phyloP scores from a whole-genome alignment of 176 grass and related monocot species.

The Neostapfia colusana region DNA sequence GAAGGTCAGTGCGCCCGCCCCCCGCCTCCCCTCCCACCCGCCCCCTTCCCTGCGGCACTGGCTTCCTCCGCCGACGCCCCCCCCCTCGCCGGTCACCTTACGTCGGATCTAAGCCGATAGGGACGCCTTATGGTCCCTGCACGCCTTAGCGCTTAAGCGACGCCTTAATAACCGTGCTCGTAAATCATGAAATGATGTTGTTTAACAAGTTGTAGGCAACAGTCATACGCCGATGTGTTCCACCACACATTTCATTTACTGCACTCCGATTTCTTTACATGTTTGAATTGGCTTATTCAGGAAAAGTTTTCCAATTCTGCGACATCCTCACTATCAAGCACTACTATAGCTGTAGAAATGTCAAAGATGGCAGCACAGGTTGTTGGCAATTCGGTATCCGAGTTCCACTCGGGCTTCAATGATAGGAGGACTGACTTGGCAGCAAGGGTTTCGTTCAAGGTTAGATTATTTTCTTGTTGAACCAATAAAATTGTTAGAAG shows the following conservation, averaged over 20 bases:
- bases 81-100: too few species aligned
- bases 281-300: slow-evolving; percentile 34
- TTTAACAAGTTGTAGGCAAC: neutral
- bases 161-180: too few species aligned
- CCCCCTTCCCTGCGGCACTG: too few species aligned
- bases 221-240: neutral
- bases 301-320: slow-evolving; percentile 65
- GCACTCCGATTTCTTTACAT: neutral
- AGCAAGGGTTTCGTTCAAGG: slow-evolving; percentile 84
- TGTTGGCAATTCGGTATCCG: slow-evolving; percentile 60
- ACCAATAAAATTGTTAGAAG: neutral
- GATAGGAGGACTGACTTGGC: slow-evolving; percentile 58
- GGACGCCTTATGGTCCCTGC: too few species aligned
- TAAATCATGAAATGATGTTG: neutral
- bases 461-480: slow-evolving; percentile 14
- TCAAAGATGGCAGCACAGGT: slow-evolving; percentile 45
- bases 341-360: slow-evolving; percentile 51
- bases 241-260: neutral
- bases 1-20: too few species aligned
- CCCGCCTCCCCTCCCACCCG: too few species aligned
- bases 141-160: too few species aligned
- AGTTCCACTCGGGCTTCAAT: slow-evolving; percentile 72
- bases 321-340: slow-evolving; percentile 49
- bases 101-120: too few species aligned
- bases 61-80: too few species aligned